Percentiles rank a stretch among this genome's conserved stretches.
Evolutionary conservation across 768 basidiomycete genomes (phyloP).

Genomic region (Boletales sp.): DNA sequence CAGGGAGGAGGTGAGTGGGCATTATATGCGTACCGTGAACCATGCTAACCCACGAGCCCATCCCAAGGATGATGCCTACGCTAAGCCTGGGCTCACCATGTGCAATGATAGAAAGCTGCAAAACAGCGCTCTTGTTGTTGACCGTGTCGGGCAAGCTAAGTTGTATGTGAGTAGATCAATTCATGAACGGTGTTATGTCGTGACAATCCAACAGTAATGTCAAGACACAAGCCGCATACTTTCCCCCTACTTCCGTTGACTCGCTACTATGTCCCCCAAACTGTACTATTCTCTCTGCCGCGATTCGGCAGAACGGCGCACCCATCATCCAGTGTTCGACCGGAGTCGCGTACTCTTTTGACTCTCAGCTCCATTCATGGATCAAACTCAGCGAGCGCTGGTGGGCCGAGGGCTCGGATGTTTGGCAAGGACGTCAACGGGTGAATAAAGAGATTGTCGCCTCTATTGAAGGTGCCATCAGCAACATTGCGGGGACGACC

Average conservation of each 20-base stretch:
- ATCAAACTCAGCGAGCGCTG: slow-evolving; percentile 74
- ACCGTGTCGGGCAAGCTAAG: slow-evolving; percentile 70
- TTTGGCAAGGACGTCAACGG: slow-evolving; percentile 74
- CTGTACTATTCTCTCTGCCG: slow-evolving; percentile 56
- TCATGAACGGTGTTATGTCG: neutral
- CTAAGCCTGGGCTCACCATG: slow-evolving; percentile 69
- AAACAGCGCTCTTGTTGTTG: slow-evolving; percentile 63
- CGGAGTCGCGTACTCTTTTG: slow-evolving; percentile 80
- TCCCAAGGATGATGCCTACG: slow-evolving; percentile 68
- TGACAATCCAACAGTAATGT: slow-evolving; percentile 60
- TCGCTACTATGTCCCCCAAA: slow-evolving; percentile 59
- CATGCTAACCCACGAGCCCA: neutral
- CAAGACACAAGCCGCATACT: slow-evolving; percentile 60
- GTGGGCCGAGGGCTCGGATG: slow-evolving; percentile 82
- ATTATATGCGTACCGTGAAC: neutral
- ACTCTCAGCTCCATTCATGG: slow-evolving; percentile 63
- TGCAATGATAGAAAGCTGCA: slow-evolving; percentile 64
- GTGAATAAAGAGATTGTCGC: slow-evolving; percentile 53
- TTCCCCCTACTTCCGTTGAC: slow-evolving; percentile 61
- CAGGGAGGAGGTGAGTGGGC: slow-evolving; percentile 68
- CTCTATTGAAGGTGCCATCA: slow-evolving; percentile 51
- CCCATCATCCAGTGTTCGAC: slow-evolving; percentile 76
- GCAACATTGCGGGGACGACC: slow-evolving; percentile 34
- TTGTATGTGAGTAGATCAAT: slow-evolving; percentile 55
- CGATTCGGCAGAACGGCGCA: slow-evolving; percentile 74